Percentiles rank a stretch among this genome's conserved stretches.
Evolutionary conservation across 163 green algal species (phyloP).

Genomic region (Scenedesmus sp.): DNA sequence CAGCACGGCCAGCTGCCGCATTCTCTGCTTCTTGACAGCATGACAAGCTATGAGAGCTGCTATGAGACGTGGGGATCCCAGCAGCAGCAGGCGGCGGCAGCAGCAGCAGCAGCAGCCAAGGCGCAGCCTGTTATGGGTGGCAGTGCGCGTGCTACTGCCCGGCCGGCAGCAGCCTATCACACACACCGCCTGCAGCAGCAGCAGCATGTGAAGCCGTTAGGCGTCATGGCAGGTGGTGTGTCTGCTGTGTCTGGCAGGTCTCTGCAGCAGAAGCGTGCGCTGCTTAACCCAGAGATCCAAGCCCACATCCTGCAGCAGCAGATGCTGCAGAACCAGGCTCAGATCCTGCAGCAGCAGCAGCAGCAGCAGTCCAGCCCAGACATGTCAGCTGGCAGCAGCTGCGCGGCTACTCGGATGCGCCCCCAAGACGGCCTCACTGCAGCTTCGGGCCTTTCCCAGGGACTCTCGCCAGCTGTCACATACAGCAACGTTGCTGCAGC

Average conservation of each 20-base stretch:
- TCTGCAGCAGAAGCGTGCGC: no score
- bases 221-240: neutral
- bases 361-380: neutral
- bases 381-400: neutral
- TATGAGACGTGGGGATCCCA: neutral
- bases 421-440: neutral
- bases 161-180: neutral
- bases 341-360: neutral
- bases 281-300: neutral
- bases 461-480: neutral
- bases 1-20: neutral
- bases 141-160: neutral
- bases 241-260: neutral
- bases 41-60: neutral
- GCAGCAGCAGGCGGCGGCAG: neutral
- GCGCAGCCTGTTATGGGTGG: neutral
- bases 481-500: neutral
- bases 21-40: neutral
- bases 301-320: neutral
- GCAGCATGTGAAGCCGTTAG: neutral
- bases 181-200: slow-evolving; percentile 7
- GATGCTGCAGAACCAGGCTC: neutral
- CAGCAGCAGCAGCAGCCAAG: neutral
- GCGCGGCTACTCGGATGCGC: neutral
- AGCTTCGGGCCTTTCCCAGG: neutral